These are phyloP conservation scores for Zoysia japonica DNA, from an alignment of 176 grass and related monocot genomes.

Conservation along the genomic window DNA sequence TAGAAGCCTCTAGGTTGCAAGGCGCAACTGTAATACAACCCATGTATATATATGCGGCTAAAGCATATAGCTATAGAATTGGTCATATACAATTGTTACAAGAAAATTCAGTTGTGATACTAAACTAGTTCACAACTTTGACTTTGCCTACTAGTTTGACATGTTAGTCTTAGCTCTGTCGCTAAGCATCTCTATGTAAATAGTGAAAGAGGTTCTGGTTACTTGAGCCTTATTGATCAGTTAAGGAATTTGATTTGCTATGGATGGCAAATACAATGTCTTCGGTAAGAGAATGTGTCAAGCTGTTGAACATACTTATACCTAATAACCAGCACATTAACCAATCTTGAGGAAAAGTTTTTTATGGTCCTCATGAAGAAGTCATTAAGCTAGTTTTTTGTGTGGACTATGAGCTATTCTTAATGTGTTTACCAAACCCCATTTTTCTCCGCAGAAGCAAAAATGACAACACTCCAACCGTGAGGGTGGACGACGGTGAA, in stretches of 20 bases:
- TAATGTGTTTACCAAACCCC: background rate
- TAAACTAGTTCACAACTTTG: constrained; percentile 36
- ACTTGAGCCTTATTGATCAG: constrained; percentile 25
- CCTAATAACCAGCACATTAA: background rate
- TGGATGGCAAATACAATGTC: constrained; percentile 7
- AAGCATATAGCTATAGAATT: constrained; percentile 20
- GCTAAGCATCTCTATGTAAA: background rate
- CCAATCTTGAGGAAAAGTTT: too few species aligned
- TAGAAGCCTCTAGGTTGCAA: constrained; percentile 38
- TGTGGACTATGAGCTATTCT: background rate
- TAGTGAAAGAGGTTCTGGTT: constrained; percentile 7
- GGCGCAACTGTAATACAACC: constrained; percentile 22
- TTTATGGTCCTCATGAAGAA: background rate
- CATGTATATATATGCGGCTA: constrained; percentile 34
- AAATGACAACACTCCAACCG: background rate
- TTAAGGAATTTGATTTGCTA: constrained; percentile 29
- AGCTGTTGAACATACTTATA: constrained; percentile 9
- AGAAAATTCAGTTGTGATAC: constrained; percentile 35
- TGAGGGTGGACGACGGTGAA: background rate
- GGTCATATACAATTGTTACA: constrained; percentile 17
- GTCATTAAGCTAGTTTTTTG: background rate
- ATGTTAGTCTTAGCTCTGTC: constrained; percentile 23
- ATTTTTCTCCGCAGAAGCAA: background rate
- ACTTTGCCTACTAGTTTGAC: constrained; percentile 25
- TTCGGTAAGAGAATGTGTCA: constrained; percentile 31